These are phyloP conservation scores for Termitomyces sp. DNA, from an alignment of 768 basidiomycete species.

Conservation along the genomic window DNA sequence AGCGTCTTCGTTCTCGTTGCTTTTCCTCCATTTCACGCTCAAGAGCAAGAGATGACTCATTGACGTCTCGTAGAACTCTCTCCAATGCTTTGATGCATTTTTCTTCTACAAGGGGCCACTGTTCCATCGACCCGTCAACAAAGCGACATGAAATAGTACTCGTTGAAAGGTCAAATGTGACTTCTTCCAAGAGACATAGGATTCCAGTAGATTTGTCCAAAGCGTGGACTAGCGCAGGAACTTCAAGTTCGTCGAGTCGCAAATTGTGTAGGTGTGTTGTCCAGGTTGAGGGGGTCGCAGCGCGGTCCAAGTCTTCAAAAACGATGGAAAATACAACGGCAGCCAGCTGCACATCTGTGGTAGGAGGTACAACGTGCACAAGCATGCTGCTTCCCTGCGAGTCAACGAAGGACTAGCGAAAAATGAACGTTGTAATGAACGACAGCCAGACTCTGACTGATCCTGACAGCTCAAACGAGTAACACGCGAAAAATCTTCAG, in stretches of 20 bases:
- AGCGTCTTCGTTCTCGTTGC: constrained; percentile 21
- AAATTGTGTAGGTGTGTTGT: constrained; percentile 46
- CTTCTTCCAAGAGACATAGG: constrained; percentile 48
- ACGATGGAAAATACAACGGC: constrained; percentile 55
- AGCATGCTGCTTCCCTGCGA: constrained; percentile 10
- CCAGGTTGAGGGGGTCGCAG: constrained; percentile 51
- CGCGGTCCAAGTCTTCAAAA: constrained; percentile 46
- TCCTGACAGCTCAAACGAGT: background rate
- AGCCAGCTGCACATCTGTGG: constrained; percentile 29
- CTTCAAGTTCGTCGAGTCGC: constrained; percentile 45
- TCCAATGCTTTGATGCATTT: constrained; percentile 42
- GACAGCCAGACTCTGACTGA: background rate
- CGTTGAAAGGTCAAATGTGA: constrained; percentile 54
- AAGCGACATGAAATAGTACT: constrained; percentile 48
- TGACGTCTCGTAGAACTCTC: constrained; percentile 48
- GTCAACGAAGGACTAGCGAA: constrained; percentile 1
- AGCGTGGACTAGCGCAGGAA: constrained; percentile 47
- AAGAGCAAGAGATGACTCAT: constrained; percentile 38
- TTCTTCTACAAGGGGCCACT: constrained; percentile 38
- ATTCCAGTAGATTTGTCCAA: constrained; percentile 59
- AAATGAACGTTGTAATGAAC: background rate
- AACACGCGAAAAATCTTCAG: background rate
- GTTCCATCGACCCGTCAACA: constrained; percentile 48
- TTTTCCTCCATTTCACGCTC: constrained; percentile 31
- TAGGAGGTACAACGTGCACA: constrained; percentile 12